Evolutionary conservation across 495 filamentous ascomycete genomes (phyloP).

Genomic region (Penicillium diatomitis): DNA sequence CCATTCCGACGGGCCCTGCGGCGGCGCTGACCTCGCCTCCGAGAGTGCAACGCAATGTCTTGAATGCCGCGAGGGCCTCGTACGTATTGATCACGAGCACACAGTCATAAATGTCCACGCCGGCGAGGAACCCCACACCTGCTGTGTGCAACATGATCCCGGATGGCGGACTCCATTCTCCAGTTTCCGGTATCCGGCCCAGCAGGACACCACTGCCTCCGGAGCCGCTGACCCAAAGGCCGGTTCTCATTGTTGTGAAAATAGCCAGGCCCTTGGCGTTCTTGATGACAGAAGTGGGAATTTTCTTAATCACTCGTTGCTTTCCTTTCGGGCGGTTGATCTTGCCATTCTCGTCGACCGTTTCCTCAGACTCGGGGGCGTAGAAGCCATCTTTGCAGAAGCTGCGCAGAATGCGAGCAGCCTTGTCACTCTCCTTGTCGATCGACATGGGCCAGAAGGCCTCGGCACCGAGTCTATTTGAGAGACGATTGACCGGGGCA

Average conservation of each 20-base stretch:
- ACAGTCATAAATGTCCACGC: slow-evolving; percentile 90
- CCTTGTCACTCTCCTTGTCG: slow-evolving; percentile 77
- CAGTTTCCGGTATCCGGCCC: slow-evolving; percentile 63
- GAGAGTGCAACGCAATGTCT: slow-evolving; percentile 63
- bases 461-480: slow-evolving; percentile 65
- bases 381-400: slow-evolving; percentile 73
- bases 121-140: slow-evolving; percentile 77
- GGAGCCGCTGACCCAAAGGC: slow-evolving; percentile 82
- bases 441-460: slow-evolving; percentile 75
- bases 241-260: slow-evolving; percentile 89
- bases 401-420: slow-evolving; percentile 66
- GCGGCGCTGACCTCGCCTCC: slow-evolving; percentile 69
- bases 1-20: slow-evolving; percentile 70
- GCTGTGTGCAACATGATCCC: slow-evolving; percentile 83
- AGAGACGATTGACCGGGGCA: slow-evolving; percentile 63
- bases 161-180: slow-evolving; percentile 81
- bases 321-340: slow-evolving; percentile 53
- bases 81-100: slow-evolving; percentile 82
- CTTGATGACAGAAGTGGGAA: slow-evolving; percentile 70
- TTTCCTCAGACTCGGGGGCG: slow-evolving; percentile 25
- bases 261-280: slow-evolving; percentile 81
- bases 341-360: slow-evolving; percentile 26
- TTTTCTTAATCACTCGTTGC: slow-evolving; percentile 69
- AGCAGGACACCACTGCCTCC: slow-evolving; percentile 73
- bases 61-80: slow-evolving; percentile 72